These are phyloP conservation scores for Parmales sp. DNA, from an alignment of 108 stramenopile genomes.

Conservation along the genomic window DNA sequence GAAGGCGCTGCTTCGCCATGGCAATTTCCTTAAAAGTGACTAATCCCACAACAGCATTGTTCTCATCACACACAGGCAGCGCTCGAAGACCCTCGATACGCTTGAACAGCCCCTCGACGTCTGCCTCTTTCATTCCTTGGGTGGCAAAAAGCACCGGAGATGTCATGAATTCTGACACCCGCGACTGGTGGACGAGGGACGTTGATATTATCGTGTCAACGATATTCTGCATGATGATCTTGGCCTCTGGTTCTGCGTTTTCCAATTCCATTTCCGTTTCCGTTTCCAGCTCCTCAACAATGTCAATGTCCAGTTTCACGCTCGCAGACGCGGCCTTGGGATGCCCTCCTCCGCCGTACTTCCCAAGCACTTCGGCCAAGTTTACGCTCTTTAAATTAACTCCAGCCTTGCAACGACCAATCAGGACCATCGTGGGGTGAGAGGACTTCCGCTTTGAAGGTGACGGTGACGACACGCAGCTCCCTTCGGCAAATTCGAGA, in stretches of 20 bases:
- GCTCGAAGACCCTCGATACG: slow-evolving; percentile 65
- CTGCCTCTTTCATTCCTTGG: slow-evolving; percentile 65
- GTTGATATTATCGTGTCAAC: slow-evolving; percentile 61
- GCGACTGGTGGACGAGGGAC: slow-evolving; percentile 48
- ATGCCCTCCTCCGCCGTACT: slow-evolving; percentile 73
- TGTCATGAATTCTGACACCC: slow-evolving; percentile 75
- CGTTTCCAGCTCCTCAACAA: not conserved
- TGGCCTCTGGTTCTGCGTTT: too few species aligned
- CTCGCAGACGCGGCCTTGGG: slow-evolving; percentile 77
- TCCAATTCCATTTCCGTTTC: too few species aligned
- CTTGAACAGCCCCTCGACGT: slow-evolving; percentile 72
- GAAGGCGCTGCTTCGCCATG: slow-evolving; percentile 51
- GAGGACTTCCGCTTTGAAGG: slow-evolving; percentile 24
- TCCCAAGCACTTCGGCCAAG: slow-evolving; percentile 60
- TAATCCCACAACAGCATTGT: slow-evolving; percentile 65
- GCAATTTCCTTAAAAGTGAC: slow-evolving; percentile 82
- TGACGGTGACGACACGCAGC: not conserved
- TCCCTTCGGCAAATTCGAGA: slow-evolving; percentile 1
- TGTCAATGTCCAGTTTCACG: slow-evolving; percentile 49
- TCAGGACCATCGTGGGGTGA: slow-evolving; percentile 61
- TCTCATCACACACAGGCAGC: slow-evolving; percentile 71
- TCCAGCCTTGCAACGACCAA: slow-evolving; percentile 71
- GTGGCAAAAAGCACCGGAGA: slow-evolving; percentile 57
- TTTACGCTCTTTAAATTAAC: slow-evolving; percentile 65
- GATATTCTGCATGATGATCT: slow-evolving; percentile 43